phyloP scores from a whole-genome alignment of 257 asterid species.

The Coffea canephora region DNA sequence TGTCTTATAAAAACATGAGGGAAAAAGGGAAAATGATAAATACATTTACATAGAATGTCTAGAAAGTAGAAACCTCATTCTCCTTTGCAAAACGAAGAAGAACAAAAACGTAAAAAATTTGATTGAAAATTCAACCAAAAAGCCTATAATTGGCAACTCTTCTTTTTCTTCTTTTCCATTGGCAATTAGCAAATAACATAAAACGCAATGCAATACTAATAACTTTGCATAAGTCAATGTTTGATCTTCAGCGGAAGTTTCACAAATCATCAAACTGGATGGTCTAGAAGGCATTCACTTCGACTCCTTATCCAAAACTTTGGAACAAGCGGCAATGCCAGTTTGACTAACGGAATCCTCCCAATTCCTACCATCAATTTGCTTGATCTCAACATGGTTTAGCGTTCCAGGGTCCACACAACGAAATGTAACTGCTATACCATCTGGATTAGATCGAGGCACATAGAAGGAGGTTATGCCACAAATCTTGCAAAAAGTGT shows the following conservation, averaged over 20 bases:
- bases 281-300: constrained; percentile 10
- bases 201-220: not conserved
- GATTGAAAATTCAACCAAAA: no score
- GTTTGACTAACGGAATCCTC: constrained; percentile 42
- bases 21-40: no score
- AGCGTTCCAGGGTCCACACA: constrained; percentile 77
- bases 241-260: not conserved
- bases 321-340: constrained; percentile 53
- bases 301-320: constrained; percentile 18
- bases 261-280: not conserved
- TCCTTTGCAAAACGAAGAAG: no score
- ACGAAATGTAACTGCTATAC: constrained; percentile 47
- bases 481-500: constrained; percentile 79
- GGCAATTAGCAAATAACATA: no score
- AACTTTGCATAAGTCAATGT: no score
- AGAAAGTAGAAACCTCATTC: no score
- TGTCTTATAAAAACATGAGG: no score
- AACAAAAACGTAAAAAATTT: no score
- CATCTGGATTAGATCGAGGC: constrained; percentile 85
- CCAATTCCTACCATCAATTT: constrained; percentile 71
- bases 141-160: no score
- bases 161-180: no score
- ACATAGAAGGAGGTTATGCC: constrained; percentile 84
- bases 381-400: constrained; percentile 61
- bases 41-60: no score